A percentile compares a stretch with the other conserved stretches of the same genome.
Conservation (phyloP, 371 early-diverging fungal genomes). For the Blastocladiella emersonii region DNA sequence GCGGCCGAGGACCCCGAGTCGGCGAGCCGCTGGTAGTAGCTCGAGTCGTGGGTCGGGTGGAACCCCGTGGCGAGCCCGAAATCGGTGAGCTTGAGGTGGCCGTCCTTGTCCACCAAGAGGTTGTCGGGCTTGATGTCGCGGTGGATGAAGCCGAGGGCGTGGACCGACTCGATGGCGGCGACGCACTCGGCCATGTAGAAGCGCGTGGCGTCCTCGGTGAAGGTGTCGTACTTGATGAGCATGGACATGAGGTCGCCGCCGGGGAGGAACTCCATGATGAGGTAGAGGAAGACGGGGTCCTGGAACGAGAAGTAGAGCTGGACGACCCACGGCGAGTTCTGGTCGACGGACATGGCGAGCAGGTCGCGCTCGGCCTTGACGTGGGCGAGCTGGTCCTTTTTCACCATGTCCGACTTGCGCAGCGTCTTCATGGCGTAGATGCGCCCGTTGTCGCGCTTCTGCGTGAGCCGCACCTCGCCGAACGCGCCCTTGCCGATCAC, state of each 20-base stretch:
- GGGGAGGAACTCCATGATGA: conserved; percentile 96
- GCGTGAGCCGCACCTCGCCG: conserved; percentile 93
- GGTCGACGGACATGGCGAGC: conserved; percentile 65
- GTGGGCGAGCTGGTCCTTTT: conserved; percentile 93
- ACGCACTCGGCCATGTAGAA: conserved; percentile 97
- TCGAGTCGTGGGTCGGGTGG: conserved; percentile 91
- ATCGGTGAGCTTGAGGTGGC: conserved; percentile 85
- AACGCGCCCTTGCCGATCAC: conserved; percentile 99
- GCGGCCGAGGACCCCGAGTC: conserved; percentile 33
- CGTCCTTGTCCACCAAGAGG: conserved; percentile 66
- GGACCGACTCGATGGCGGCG: conserved; percentile 87
- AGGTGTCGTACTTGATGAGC: conserved; percentile 90
- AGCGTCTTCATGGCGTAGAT: conserved; percentile 97
- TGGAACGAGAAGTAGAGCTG: conserved; percentile 94
- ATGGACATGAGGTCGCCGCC: conserved; percentile 98
- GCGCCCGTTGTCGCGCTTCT: conserved; percentile 90
- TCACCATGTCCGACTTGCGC: conserved; percentile 91
- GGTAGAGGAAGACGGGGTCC: conserved; percentile 80
- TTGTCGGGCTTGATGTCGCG: conserved; percentile 87
- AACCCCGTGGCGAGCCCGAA: conserved; percentile 98
- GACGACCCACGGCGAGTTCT: conserved; percentile 94
- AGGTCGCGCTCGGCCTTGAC: conserved; percentile 96
- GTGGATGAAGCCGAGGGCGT: conserved; percentile 92
- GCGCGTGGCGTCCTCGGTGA: conserved; percentile 90
- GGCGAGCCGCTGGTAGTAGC: conserved; percentile 62